A percentile compares a stretch with the other conserved stretches of the same genome.
Conservation (phyloP, 257 asterid genomes). For the Solanum rostratum region DNA sequence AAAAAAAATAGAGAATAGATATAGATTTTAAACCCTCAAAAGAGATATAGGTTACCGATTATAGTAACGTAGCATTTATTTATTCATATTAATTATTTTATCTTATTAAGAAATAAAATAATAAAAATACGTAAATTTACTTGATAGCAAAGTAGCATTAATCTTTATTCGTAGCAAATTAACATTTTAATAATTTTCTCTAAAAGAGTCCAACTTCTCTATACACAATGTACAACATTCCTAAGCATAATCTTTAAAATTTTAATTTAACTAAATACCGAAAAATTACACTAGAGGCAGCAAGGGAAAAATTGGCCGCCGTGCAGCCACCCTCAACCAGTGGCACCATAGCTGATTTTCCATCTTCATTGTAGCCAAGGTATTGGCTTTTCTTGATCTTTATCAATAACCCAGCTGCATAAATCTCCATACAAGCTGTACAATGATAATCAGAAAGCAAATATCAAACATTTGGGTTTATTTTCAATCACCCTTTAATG, state of each 20-base stretch:
- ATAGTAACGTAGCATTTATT: too few species aligned
- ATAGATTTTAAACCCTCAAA: too few species aligned
- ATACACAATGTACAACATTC: neutral
- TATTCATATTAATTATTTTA: too few species aligned
- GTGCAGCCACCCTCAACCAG: neutral
- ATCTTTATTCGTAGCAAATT: too few species aligned
- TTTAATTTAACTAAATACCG: neutral
- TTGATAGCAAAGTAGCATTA: too few species aligned
- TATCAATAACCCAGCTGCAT: neutral
- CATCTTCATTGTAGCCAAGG: neutral
- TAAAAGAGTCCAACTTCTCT: neutral
- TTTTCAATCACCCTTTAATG: neutral
- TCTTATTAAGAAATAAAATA: too few species aligned
- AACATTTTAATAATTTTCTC: neutral
- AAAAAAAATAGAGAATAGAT: too few species aligned
- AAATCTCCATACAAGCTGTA: neutral
- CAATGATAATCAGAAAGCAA: neutral
- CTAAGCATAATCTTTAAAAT: neutral
- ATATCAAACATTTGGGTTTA: neutral
- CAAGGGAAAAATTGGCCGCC: neutral
- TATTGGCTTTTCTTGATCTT: neutral
- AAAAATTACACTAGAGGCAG: neutral
- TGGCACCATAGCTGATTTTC: neutral
- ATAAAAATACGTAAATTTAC: too few species aligned
- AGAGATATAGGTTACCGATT: too few species aligned